Evolutionary conservation across 1,139 yeast genomes (phyloP).

Genomic region (Candida albicans): DNA sequence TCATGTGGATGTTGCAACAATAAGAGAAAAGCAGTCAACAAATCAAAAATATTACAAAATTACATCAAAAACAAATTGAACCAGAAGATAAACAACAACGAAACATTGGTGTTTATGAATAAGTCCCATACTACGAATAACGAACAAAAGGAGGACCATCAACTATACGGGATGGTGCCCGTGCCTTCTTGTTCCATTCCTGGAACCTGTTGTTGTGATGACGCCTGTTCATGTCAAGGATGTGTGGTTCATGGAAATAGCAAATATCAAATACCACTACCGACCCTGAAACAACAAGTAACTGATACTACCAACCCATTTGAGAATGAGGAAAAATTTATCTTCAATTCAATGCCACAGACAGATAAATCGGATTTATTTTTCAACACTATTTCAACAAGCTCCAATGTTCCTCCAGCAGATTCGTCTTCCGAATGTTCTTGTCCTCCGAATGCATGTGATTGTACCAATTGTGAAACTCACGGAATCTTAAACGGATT

Average conservation of each 20-base stretch:
- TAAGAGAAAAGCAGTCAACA: conserved; percentile 26
- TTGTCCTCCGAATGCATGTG: conserved; percentile 49
- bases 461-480: conserved; percentile 52
- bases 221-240: conserved; percentile 46
- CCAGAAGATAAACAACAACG: conserved; percentile 1
- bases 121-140: background rate
- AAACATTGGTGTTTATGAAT: background rate
- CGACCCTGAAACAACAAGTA: background rate
- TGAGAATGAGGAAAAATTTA: conserved; percentile 4
- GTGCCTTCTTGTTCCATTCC: conserved; percentile 47
- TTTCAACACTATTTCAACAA: conserved; percentile 1
- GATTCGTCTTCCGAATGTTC: conserved; percentile 24
- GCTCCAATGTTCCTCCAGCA: background rate
- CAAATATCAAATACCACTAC: conserved; percentile 1
- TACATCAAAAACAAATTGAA: conserved; percentile 28
- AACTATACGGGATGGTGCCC: conserved; percentile 25
- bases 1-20: conserved; percentile 25
- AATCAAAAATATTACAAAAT: conserved; percentile 37
- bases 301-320: background rate
- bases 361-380: background rate
- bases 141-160: background rate
- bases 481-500: conserved; percentile 57
- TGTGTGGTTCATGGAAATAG: conserved; percentile 47
- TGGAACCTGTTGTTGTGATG: conserved; percentile 52
- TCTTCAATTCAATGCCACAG: conserved; percentile 5